These are phyloP conservation scores for Cryomyces antarcticus DNA, from an alignment of 495 filamentous ascomycete species.

Conservation along the genomic window DNA sequence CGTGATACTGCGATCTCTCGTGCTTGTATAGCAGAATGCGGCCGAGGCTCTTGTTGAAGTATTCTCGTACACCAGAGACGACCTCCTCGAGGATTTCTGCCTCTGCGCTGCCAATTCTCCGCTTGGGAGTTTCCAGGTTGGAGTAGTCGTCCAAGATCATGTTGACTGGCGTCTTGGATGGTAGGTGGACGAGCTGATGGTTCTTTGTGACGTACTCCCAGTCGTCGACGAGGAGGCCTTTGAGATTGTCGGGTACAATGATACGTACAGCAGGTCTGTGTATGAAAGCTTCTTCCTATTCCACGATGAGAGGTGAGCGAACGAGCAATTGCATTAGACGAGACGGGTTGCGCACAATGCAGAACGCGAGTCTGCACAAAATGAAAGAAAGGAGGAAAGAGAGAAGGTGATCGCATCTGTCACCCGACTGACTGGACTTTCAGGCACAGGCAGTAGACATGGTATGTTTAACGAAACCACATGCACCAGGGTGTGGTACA, in stretches of 20 bases:
- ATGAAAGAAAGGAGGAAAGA: no score
- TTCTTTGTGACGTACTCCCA: conserved; percentile 98
- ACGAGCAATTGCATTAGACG: no score
- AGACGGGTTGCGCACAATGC: no score
- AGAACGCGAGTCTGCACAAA: no score
- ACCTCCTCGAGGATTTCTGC: conserved; percentile 77
- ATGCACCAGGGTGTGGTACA: no score
- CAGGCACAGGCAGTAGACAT: no score
- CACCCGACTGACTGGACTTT: no score
- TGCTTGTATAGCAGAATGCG: conserved; percentile 81
- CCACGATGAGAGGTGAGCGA: no score
- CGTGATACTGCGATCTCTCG: conserved; percentile 67
- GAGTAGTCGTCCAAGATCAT: conserved; percentile 64
- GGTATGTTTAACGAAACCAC: no score
- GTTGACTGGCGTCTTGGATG: conserved; percentile 50
- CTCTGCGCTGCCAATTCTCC: conserved; percentile 42
- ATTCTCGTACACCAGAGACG: conserved; percentile 61
- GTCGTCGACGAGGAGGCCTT: conserved; percentile 83
- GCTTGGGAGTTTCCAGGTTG: conserved; percentile 43
- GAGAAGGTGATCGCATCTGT: no score
- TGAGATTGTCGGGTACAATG: conserved; percentile 63
- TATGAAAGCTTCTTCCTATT: conserved; percentile 71
- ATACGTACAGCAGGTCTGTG: conserved; percentile 63
- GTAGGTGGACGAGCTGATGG: conserved; percentile 64
- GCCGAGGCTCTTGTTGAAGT: conserved; percentile 74